Base-by-base conservation (phyloP, 1,284 basidiomycete genomes). In the Caloboletus firmus region DNA sequence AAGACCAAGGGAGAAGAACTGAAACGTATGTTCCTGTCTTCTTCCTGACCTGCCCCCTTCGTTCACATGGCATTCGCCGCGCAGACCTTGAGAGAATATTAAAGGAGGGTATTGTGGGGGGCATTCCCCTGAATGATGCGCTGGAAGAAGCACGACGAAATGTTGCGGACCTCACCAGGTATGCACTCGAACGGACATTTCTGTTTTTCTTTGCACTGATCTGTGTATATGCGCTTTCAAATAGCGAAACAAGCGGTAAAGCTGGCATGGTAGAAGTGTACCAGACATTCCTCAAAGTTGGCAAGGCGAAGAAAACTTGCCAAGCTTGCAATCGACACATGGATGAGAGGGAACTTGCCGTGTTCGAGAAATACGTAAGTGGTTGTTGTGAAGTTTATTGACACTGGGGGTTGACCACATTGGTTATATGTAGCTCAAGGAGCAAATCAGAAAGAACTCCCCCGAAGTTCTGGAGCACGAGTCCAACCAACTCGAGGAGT, bases 271-370 rank as follows among this genome's bases (percentile, higher is more conserved):
- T 74, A 22, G 66, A 79, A 8, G 82, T 91, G 30, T 94, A 87
- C 64, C 75, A 88, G 51, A 72, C 74, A 2, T 71, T 95, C 24
- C 76, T 93, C 11, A 73, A 76, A 22, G 71, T 74, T 1, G 91
- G 87, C 18, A 82, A 83, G 66, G 72, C 76, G 32, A 81, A 85
- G 59, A 85, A 89, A 60, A 75, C 78, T 4, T 98, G 95, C 63
- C 76, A 83, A 20, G 85, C 86, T 5, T 98, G 95, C 68, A 83
- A 84, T 59, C 83, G 95, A 6, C 76, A 75, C 28, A 76, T 98
- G 65, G 75, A 81, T 18, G 77, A 81, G 31, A 70, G 76, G 10
- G 93, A 95, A 56, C 68, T 87, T 40, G 68, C 67, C 2, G 74
- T 76, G 0, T 90, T 91, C 57, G 85, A 91, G 69, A 79, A 79